Evolutionary conservation across 2,329 filamentous ascomycete genomes (phyloP), one percentile per base, ranked within the genome.

Genomic region (Botrytis sinoallii): DNA sequence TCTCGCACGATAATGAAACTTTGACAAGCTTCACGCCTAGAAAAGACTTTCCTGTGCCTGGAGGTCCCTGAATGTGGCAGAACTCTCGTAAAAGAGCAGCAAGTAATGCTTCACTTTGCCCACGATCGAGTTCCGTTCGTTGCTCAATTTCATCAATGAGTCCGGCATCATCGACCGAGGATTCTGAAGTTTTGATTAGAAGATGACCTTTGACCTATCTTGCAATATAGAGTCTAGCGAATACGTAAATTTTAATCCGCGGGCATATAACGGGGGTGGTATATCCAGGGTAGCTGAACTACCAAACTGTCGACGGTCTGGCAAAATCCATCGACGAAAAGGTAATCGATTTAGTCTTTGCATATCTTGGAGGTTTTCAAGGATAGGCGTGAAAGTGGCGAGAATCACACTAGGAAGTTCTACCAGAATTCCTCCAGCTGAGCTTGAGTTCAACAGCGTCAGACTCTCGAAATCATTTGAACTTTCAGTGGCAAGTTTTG

Each of bases 61-160:
- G 75, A 68, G 79, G 77, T 42, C 80, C 79, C 69, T 76, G 75
- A 2, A 76, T 75, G 7, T 0, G 85, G 83, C 75, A 86, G 85
- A 76, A 91, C 48, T 86, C 68, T 12, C 82, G 67, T 25, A 68
- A 82, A 71, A 79, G 59, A 8, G 77, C 77, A 12, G 76, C 71
- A 3, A 79, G 71, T 22, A 79, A 52, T 25, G 85, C 88, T 78
- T 92, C 40, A 66, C 77, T 76, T 46, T 78, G 76, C 32, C 77
- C 76, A 66, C 67, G 74, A 63, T 79, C 76, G 52, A 78, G 76
- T n/a, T 57, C 48, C 32, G 77, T 78, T 38, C 61, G 70, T 65
- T 42, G 52, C 44, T 77, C 74, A 38, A 78, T 52, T 44, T 69
- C 32, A 57, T 76, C 73, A 55, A 81, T 57, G n/a, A 70, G 72